Evolutionary conservation across 805 yeast genomes (phyloP).

Genomic region (Lipomyces starkeyi): DNA sequence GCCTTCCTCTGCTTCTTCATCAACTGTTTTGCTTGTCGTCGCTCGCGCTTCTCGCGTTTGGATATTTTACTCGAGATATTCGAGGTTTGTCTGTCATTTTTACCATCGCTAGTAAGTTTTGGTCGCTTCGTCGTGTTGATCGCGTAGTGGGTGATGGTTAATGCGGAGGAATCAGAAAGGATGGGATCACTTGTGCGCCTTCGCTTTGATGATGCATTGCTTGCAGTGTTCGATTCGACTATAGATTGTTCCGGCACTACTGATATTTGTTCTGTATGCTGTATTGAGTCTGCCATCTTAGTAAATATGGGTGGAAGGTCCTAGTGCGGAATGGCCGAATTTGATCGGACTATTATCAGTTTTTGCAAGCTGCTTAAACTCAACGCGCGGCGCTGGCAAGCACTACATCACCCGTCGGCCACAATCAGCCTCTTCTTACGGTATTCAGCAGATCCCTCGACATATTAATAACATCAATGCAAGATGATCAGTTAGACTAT

Average conservation of each 20-base stretch:
- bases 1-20: not conserved
- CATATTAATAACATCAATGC: too few species aligned
- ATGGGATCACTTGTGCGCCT: not conserved
- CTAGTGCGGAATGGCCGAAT: not conserved
- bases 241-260: not conserved
- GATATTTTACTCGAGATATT: not conserved
- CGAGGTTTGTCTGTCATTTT: not conserved
- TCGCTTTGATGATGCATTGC: not conserved
- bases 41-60: conserved; percentile 7
- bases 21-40: not conserved
- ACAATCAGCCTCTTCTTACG: too few species aligned
- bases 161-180: not conserved
- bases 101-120: not conserved
- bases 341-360: too few species aligned
- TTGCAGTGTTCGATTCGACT: not conserved
- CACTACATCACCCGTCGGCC: too few species aligned
- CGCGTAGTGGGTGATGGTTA: not conserved
- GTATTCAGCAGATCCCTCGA: too few species aligned
- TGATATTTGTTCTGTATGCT: not conserved
- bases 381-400: too few species aligned
- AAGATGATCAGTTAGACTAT: not conserved
- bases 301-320: not conserved
- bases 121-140: not conserved
- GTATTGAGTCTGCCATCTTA: not conserved
- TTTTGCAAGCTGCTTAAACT: too few species aligned